These are phyloP conservation scores for Cordyceps tenuipes DNA, from an alignment of 2,329 filamentous ascomycete genomes.

Conservation along the genomic window DNA sequence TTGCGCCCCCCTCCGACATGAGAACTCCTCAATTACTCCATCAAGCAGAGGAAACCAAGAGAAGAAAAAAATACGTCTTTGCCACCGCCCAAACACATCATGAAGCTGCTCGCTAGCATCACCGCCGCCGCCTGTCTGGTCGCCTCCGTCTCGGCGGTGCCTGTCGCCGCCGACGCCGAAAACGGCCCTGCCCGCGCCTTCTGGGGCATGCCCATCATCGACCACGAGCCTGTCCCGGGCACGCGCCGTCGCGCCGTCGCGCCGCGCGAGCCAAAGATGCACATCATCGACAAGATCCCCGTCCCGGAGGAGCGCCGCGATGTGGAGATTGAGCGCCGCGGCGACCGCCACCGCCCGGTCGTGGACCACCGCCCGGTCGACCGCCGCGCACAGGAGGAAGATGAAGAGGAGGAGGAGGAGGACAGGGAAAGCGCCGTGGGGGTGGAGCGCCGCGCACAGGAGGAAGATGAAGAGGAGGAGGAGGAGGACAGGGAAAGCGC, in stretches of 20 bases:
- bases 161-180: neutral
- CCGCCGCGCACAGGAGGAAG: neutral
- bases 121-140: neutral
- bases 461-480: too few relatives aligned
- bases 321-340: neutral
- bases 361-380: neutral
- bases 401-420: too few relatives aligned
- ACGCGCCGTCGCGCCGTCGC: neutral
- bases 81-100: neutral
- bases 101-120: neutral
- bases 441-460: too few relatives aligned
- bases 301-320: neutral
- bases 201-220: neutral
- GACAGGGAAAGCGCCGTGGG: too few relatives aligned
- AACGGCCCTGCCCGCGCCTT: neutral
- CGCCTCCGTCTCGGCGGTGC: neutral
- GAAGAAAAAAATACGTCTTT: neutral
- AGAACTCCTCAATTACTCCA: too few relatives aligned
- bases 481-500: too few relatives aligned
- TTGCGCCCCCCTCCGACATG: neutral
- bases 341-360: neutral
- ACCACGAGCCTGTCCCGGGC: neutral
- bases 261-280: neutral
- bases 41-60: neutral
- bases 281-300: slow-evolving; percentile 1